Base-by-base conservation (phyloP, 306 rosid genomes). In the Prunus mira region DNA sequence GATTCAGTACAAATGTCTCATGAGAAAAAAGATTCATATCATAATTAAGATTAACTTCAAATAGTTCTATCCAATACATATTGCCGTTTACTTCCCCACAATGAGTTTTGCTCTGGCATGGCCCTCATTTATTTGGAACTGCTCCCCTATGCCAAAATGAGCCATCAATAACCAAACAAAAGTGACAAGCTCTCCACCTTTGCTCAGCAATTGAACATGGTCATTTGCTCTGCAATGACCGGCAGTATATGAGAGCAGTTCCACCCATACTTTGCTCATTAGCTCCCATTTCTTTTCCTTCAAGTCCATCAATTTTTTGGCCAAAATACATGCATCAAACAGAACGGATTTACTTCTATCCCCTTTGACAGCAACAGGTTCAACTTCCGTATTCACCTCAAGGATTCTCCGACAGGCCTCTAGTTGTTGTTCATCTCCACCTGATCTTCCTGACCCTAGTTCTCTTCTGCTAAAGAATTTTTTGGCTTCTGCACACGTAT, bases 381-480 rank as follows among this genome's bases (percentile, higher is more conserved):
- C 0, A 45, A 72, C 72, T 1, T 19, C 73, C 2, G 77, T 78
- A 28, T 64, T 63, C 4, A 78, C 67, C 50, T 54, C 58, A 0
- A 51, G 58, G 20, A 78, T 24, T 25, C 67, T 78, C 0, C 0
- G 0, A 65, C 86, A 81, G 1, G 82, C 91, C 1, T 1, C 2
- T 30, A 0, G 5, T 24, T 6, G 5, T 24, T 6, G 4, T 5
- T 0, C 10, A 6, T 18, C 6, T 3, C 0, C 14, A 13, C 52
- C 52, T 13, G 52, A 49, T 3, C 0, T 56, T 57, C n/a, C 8
- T 19, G 14, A 3, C 1, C 15, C 19, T n/a, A 45, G 17, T 6
- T 65, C 63, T 63, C 81, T 75, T 67, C 60, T 74, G 68, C 54
- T 73, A 22, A 85, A 85, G 79, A 88, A 83, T 12, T 25, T 85